A percentile compares a stretch with the other conserved stretches of the same genome.
These are phyloP conservation scores for Ilyonectria destructans DNA, from an alignment of 2,329 filamentous ascomycete genomes.

Conservation along the genomic window DNA sequence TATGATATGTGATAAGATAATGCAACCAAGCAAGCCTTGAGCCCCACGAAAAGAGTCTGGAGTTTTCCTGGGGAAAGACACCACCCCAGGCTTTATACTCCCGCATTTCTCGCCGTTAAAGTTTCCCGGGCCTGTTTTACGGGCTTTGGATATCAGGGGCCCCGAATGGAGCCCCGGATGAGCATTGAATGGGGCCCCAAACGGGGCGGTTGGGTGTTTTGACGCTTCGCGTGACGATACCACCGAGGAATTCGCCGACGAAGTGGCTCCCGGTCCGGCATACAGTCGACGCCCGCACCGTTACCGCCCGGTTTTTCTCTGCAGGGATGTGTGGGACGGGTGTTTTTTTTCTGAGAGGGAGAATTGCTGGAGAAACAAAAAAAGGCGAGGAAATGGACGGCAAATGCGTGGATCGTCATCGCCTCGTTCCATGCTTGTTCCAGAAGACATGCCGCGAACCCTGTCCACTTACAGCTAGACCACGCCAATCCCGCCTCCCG, in stretches of 20 bases:
- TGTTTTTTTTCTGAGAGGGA: not conserved
- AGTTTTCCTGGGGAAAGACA: conserved; percentile 30
- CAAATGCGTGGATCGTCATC: too few species aligned
- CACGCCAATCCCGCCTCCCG: not conserved
- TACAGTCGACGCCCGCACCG: not conserved
- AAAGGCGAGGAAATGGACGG: too few species aligned
- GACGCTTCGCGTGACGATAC: conserved; percentile 40
- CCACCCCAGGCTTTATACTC: conserved; percentile 27
- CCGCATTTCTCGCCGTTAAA: conserved; percentile 24
- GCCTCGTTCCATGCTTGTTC: not conserved
- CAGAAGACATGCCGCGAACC: not conserved
- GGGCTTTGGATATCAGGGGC: conserved; percentile 27
- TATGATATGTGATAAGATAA: conserved; percentile 16
- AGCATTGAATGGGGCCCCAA: conserved; percentile 23
- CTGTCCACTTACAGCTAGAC: not conserved
- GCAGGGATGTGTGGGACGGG: not conserved
- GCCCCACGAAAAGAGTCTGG: conserved; percentile 23
- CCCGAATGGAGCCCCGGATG: conserved; percentile 30
- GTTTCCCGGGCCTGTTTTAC: conserved; percentile 27
- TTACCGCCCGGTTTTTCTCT: not conserved
- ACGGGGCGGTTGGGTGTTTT: conserved; percentile 32
- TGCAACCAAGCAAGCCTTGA: conserved; percentile 10
- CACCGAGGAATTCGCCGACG: conserved; percentile 47
- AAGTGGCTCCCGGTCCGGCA: conserved; percentile 28
- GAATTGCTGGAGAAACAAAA: not conserved